phyloP scores from a whole-genome alignment of 768 basidiomycete species.

The Tylopilus cervinicoccineus region DNA sequence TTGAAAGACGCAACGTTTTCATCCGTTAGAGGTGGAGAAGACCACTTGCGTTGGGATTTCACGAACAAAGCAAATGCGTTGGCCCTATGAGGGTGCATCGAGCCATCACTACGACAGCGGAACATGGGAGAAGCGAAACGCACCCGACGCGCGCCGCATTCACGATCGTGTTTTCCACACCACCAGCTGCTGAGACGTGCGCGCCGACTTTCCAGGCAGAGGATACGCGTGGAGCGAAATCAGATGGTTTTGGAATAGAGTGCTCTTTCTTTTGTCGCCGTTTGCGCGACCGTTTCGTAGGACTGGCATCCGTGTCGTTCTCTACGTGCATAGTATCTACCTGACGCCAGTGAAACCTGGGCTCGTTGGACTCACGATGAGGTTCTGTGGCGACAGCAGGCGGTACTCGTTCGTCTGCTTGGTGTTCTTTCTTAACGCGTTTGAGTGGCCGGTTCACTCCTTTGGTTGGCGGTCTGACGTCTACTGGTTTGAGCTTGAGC shows the following conservation, averaged over 20 bases:
- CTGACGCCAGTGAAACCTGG: neutral
- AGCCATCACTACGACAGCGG: neutral
- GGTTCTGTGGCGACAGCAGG: neutral
- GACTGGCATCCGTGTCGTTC: neutral
- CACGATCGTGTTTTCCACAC: conserved; percentile 66
- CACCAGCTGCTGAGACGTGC: conserved; percentile 79
- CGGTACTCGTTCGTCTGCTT: neutral
- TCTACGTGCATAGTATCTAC: neutral
- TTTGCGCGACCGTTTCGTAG: conserved; percentile 5
- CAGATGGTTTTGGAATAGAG: conserved; percentile 18
- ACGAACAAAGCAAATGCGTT: conserved; percentile 81
- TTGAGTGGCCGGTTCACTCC: conserved; percentile 12
- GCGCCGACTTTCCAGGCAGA: conserved; percentile 73
- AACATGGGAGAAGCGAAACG: neutral
- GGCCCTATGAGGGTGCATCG: conserved; percentile 44
- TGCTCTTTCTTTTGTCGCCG: conserved; percentile 9
- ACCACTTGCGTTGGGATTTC: conserved; percentile 84
- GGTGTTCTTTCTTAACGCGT: conserved; percentile 8
- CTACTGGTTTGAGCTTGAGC: neutral
- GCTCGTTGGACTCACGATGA: conserved; percentile 9
- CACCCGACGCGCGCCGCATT: conserved; percentile 75
- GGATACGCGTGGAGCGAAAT: conserved; percentile 26
- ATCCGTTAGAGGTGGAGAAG: conserved; percentile 52
- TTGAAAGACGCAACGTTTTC: conserved; percentile 57
- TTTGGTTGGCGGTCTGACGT: neutral